phyloP scores from a whole-genome alignment of 2,329 filamentous ascomycete species.

The Rutstroemia sp. region DNA sequence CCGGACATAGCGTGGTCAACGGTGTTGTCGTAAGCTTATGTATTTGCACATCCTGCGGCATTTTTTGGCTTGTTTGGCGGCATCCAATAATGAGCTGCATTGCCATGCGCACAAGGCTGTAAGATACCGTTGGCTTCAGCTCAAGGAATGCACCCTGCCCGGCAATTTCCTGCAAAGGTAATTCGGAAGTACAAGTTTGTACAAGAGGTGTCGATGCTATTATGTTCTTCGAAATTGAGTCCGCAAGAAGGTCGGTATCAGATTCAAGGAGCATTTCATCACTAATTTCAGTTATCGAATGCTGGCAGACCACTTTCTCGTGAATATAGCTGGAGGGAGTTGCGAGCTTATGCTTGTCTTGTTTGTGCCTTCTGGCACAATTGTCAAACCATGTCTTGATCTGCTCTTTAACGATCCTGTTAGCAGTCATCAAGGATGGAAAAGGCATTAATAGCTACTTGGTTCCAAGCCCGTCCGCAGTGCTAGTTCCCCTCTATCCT shows the following conservation, averaged over 20 bases:
- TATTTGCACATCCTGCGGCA: slow-evolving; percentile 9
- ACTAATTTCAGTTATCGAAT: not conserved
- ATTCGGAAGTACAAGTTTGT: too few species aligned
- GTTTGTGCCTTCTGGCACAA: too few species aligned
- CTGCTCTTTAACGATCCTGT: not conserved
- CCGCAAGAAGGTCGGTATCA: not conserved
- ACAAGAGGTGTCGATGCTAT: not conserved
- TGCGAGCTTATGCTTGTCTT: too few species aligned
- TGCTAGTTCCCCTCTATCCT: not conserved
- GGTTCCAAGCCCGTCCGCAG: not conserved
- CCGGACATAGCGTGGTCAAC: slow-evolving; percentile 7
- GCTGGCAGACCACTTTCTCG: not conserved
- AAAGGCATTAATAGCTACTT: not conserved
- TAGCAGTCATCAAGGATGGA: not conserved
- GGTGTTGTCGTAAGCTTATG: slow-evolving; percentile 12
- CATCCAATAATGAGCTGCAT: slow-evolving; percentile 14
- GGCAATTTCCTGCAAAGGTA: too few species aligned
- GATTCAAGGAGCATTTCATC: not conserved
- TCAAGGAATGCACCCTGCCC: too few species aligned
- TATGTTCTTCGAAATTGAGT: not conserved
- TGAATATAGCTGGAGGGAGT: not conserved
- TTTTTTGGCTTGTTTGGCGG: not conserved
- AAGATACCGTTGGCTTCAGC: too few species aligned
- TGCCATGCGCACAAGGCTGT: not conserved
- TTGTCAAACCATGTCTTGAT: not conserved